Evolutionary conservation across 2,329 filamentous ascomycete genomes (phyloP), one percentile per base, ranked within the genome.

Genomic region (Penicillium brevicompactum): DNA sequence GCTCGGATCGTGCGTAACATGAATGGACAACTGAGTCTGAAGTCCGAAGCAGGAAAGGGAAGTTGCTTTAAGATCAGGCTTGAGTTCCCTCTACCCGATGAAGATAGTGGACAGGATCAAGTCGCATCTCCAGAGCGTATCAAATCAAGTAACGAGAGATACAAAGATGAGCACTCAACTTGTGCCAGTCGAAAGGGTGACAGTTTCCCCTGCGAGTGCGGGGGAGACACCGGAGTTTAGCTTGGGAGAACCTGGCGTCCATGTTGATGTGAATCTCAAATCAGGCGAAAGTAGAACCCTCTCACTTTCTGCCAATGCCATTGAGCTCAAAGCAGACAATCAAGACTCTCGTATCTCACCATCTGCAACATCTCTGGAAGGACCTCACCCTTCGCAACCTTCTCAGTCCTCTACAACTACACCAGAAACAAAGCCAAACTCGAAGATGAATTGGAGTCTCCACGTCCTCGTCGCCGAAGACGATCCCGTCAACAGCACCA

Each of bases 401-500:
- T 32, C 18, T 2, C 11, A 27, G 14, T 46, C 24, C 2, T 11
- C 32, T 16, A 46, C 21, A 9, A 56, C 45, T 1, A 16, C 53
- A 22, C 32, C 46, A 13, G 52, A 16, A 13, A 37, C 41, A 42
- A 49, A 44, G 4, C 34, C 46, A 31, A 21, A 18, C 11, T 21
- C 46, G 5, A 30, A 47, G 4, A 42, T 45, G 22, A 31, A 55
- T 21, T 51, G 47, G 18, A 44, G 22, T n/a, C 61, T 70, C 8
- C 64, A 62, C 16, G 85, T 95, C 2, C 78, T 96, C 21, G 85
- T 96, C 34, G 92, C 92, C 0, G 92, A 96, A 67, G 92, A 96
- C 62, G 91, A 96, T 64, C 90, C 91, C 0, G 87, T 95, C 63
- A 96, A 96, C 64, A 90, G 90, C 73, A 88, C 86, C 56, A 90